Base-by-base conservation (phyloP, 495 filamentous ascomycete genomes). In the Xylaria venustula region DNA sequence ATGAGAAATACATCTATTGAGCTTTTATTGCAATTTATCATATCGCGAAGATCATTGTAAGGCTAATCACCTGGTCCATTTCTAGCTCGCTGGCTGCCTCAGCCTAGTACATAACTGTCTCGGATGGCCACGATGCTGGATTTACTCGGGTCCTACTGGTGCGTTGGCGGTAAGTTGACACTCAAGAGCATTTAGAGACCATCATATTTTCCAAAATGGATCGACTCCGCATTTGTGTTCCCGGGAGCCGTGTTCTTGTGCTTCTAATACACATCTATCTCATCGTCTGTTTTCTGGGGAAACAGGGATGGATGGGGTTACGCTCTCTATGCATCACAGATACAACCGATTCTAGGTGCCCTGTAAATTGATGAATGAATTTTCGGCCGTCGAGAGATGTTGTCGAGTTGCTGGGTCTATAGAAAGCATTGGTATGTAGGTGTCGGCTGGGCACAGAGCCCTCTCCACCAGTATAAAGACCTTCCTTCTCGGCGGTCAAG, bases 361-460 rank as follows among this genome's bases (percentile, higher is more conserved):
- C 48, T 52, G 46, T 59, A 51, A n/a, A n/a, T n/a, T n/a, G 46
- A 52, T 42, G 19, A 3, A 40, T 40, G 15, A 5, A 15, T 14
- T 50, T 58, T 58, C 45, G 55, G 22, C 46, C 46, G 32, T 41
- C 42, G 50, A 48, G 58, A 41, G 58, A 14, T 44, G 46, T 12
- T 28, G 26, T 61, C 48, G 57, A 60, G 57, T 60, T 52, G 57
- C 26, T n/a, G 47, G 36, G 36, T 60, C 12, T 52, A 45, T 46
- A 52, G 48, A 45, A 60, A 60, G 47, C 47, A 60, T 49, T 52
- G 12, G 41, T 64, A 59, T 60, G 61, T 71, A 63, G 50, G 45
- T 64, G 52, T 60, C 73, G 68, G 73, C 64, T 77, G 74, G 67
- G 71, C 66, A 67, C 69, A 74, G 68, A 64, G 52, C 66, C 70